A percentile compares a stretch with the other conserved stretches of the same genome.
Evolutionary conservation across 495 filamentous ascomycete genomes (phyloP).

Genomic region (Cercophora samala): DNA sequence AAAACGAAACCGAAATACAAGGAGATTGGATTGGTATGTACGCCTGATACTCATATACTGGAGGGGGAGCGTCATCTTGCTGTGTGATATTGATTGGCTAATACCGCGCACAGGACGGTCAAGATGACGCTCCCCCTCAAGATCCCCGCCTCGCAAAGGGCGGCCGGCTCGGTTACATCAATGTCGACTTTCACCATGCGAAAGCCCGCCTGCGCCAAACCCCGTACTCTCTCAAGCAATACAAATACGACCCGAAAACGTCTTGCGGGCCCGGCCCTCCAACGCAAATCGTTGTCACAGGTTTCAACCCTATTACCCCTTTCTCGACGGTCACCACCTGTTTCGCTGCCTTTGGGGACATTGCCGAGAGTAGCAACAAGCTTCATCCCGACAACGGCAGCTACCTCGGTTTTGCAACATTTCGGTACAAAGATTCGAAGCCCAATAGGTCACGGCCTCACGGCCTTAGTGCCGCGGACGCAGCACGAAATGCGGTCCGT

Average conservation of each 20-base stretch:
- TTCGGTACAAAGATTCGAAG: slow-evolving; percentile 77
- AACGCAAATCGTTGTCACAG: slow-evolving; percentile 83
- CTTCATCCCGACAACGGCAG: slow-evolving; percentile 90
- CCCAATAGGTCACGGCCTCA: slow-evolving; percentile 46
- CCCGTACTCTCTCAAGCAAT: slow-evolving; percentile 74
- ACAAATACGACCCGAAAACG: slow-evolving; percentile 70
- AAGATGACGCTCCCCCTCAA: slow-evolving; percentile 62
- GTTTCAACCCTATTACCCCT: slow-evolving; percentile 83
- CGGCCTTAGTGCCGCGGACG: slow-evolving; percentile 62
- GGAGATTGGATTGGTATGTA: slow-evolving; percentile 66
- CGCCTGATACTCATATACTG: slow-evolving; percentile 37
- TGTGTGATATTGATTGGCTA: slow-evolving; percentile 47
- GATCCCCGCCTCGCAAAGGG: slow-evolving; percentile 74
- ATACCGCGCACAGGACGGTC: slow-evolving; percentile 50
- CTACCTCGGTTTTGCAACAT: slow-evolving; percentile 85
- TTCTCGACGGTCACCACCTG: slow-evolving; percentile 73
- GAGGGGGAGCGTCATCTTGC: slow-evolving; percentile 56
- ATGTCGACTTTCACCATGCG: slow-evolving; percentile 64
- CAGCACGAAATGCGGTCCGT: slow-evolving; percentile 73
- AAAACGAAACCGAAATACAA: slow-evolving; percentile 66
- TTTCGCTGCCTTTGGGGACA: slow-evolving; percentile 84
- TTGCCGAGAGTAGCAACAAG: slow-evolving; percentile 82
- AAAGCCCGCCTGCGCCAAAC: slow-evolving; percentile 69
- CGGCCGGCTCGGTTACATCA: slow-evolving; percentile 54
- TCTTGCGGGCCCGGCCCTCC: slow-evolving; percentile 88